Base-by-base conservation (phyloP, 179 eudicot species). In the Beta macrorhiza region DNA sequence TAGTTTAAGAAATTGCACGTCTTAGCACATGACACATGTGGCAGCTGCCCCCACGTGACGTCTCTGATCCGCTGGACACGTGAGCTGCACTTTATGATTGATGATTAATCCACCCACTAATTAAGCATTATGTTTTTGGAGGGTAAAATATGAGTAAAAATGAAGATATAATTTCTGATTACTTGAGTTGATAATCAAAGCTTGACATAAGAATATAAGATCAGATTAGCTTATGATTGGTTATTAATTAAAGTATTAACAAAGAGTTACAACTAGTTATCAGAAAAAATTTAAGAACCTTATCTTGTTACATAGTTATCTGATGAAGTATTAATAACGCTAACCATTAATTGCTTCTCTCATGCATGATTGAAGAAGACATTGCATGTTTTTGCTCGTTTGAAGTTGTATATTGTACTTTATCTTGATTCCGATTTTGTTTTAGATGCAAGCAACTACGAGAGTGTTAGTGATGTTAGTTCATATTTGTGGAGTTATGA, bases 61-160 rank as follows among this genome's bases (percentile, higher is more conserved):
- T 49, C 53, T 49, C 88, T 74, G 69, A 82, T 80, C 80, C 29
- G 67, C 67, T 69, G 55, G 79, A 64, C 89, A 84, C 86, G 86
- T 84, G 89, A 85, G 44, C 67, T 71, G 53, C 84, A 81, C 75
- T 65, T 47, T 22, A 25, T 65, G 45, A 68, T 42, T 68, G 45
- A 68, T 72, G 78, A 78, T 67, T 72, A 64, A 64, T 65, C 47
- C 45, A 29, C 14, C 29, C 52, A 2, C 11, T 15, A 63, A 63
- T 63, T n/a, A 61, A 9, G 29, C 65, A 61, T 61, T 61, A n/a
- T 61, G 11, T 61, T 7, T 61, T 61, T 61, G 25, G 29, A 61
- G 25, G 10, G 25, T 19, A 22, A 61, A 61, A 61, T 9, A 12
- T 67, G 14, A 14, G 17, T 45, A 71, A n/a, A 19, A 19, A 9